Conservation (phyloP, 345 rosid genomes). For the Salix purpurea region DNA sequence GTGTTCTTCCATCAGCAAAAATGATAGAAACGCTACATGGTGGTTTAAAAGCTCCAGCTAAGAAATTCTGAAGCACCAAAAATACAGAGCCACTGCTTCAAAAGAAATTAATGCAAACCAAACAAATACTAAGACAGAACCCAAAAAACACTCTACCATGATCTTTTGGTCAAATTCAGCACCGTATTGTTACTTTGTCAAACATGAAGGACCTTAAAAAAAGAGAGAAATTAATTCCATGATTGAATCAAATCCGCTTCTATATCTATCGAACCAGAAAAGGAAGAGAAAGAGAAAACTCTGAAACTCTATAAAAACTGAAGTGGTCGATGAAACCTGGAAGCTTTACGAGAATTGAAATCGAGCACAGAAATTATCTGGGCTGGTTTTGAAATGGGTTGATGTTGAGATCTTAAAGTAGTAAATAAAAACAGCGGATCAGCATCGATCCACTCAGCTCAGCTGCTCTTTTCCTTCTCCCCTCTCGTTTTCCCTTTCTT, state of each 20-base stretch:
- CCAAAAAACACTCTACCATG: neutral
- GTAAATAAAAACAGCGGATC: neutral
- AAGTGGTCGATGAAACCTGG: neutral
- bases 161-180: neutral
- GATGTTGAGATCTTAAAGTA: neutral
- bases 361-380: neutral
- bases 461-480: neutral
- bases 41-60: slow-evolving; percentile 55
- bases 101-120: neutral
- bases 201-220: neutral
- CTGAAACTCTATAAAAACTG: neutral
- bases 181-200: neutral
- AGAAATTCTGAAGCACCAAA: slow-evolving; percentile 38
- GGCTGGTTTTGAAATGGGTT: neutral
- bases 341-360: neutral
- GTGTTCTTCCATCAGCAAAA: slow-evolving; percentile 45
- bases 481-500: neutral
- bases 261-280: neutral
- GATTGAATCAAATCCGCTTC: neutral
- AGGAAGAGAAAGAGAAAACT: neutral
- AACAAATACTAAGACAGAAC: neutral
- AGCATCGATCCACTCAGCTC: neutral
- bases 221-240: neutral
- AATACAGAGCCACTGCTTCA: neutral
- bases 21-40: slow-evolving; percentile 40